Evolutionary conservation across 305 asterid species (phyloP), one percentile per base, ranked within the genome.

Genomic region (Fraxinus xanthoxyloides): DNA sequence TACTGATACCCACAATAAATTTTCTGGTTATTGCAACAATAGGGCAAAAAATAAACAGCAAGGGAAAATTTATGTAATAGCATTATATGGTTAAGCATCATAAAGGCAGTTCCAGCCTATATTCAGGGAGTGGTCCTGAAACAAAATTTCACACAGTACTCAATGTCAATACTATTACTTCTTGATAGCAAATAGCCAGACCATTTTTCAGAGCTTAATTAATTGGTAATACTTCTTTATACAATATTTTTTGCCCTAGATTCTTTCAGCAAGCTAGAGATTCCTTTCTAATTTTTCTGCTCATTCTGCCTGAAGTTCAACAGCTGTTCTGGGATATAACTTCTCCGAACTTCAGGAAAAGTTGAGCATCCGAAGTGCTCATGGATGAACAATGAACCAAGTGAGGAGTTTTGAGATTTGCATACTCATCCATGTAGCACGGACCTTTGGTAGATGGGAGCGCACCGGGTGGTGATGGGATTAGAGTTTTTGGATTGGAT

Each of bases 331-430:
- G 92, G 36, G 92, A 89, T 61, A 89, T 86, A 46, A 87, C 89
- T 65, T 86, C 90, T 8, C 91, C 90, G 74, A 89, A 89, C 40
- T 89, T 88, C 5, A 85, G 85, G 82, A 89, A 85, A 74, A 85
- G 82, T 72, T 87, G 90, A 36, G 98, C 98, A 85, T 96, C 98
- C 9, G 99, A 93, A 26, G 98, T 89, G 91, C 99, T 92, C 90
- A 91, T 88, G 61, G 98, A 92, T 26, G 98, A 88, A 84, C 94
- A 94, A 79, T 96, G 92, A 12, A 92, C 92, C 90, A 92, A 63
- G 85, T 94, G 99, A 10, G 98, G 97, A 19, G 97, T 91, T 87
- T 90, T 93, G 72, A 96, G 92, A 83, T 96, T 94, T 1, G 95
- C 94, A 7, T 96, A 96, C 82, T 96, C 99, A 3, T 96, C 98